Base-by-base conservation (phyloP, 805 yeast genomes). In the Barnettozyma sucrosica region DNA sequence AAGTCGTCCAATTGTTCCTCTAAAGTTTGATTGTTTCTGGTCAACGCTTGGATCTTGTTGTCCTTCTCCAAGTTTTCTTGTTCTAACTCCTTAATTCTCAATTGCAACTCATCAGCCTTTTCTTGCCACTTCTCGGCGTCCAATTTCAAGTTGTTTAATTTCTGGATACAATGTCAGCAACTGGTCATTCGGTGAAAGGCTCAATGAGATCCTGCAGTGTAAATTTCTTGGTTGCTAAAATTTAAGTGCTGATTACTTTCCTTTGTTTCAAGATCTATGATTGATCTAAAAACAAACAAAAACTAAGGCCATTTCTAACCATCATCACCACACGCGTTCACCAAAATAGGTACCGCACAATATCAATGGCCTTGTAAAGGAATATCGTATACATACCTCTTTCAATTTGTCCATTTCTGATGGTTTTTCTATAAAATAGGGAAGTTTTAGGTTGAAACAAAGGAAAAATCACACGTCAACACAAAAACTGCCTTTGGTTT, bases 51-150 rank as follows among this genome's bases (percentile, higher is more conserved):
- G 68, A 93, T 89, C 68, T 88, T 93, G 75, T 93, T 92, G 68
- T 93, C 99, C 74, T 90, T 90, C 58, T 88, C 92, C 57, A 87
- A 75, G 65, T 79, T 78, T 64, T 89, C 96, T 73, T 92, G 97
- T 70, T 92, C 98, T 68, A 92, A 77, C 65, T 77, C 84, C 77
- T 90, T 93, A 72, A 86, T 81, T 67, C 82, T 83, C 54, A 76
- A 81, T 52, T 81, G 71, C 62, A 86, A 79, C 62, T 87, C 96
- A 64, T 93, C 99, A 52, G 93, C 83, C 76, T 89, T 88, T 68
- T 89, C 97, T 75, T 92, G 97, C 89, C 99, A 95, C 61, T 84
- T 76, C 75, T 93, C 99, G 57, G 96, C 92, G 67, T 93, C 98
- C 62, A 87, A 76, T 73, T 92, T 90, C 69, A 93, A 81, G 71